phyloP scores from a whole-genome alignment of 129 eudicot genomes.

The Logfia minima region DNA sequence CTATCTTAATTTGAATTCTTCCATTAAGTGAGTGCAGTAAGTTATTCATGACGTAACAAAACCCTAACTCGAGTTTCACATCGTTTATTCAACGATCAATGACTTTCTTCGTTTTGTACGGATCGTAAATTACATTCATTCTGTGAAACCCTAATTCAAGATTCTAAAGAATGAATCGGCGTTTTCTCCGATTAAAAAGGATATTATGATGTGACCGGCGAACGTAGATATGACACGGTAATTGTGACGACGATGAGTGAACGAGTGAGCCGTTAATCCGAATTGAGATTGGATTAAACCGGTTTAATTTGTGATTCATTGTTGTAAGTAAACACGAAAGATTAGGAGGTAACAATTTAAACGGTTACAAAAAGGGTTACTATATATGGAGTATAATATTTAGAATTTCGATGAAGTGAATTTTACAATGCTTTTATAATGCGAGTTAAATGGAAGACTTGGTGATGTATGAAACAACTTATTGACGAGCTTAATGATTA shows the following conservation, averaged over 20 bases:
- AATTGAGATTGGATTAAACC: constrained; percentile 7
- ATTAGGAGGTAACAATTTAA: constrained; percentile 7
- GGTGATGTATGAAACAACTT: too few species aligned
- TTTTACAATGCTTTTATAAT: too few species aligned
- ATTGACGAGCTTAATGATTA: too few species aligned
- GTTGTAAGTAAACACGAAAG: constrained; percentile 26
- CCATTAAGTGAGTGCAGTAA: constrained; percentile 20
- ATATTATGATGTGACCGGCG: constrained; percentile 1
- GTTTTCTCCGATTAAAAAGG: neutral
- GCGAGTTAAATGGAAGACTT: too few species aligned
- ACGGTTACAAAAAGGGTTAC: too few species aligned
- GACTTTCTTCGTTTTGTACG: neutral
- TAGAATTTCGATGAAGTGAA: too few species aligned
- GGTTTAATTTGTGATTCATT: constrained; percentile 41
- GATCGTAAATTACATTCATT: neutral
- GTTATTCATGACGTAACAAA: constrained; percentile 22
- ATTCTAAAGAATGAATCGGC: neutral
- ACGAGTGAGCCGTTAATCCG: constrained; percentile 7
- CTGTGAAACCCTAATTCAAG: neutral
- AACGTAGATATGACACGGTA: constrained; percentile 25
- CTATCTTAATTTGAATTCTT: neutral
- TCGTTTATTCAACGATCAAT: constrained; percentile 14
- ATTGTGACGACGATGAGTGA: constrained; percentile 15
- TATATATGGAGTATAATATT: too few species aligned
- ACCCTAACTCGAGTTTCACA: constrained; percentile 12